Base-by-base conservation (phyloP, 495 filamentous ascomycete species). In the Geopyxis carbonaria region DNA sequence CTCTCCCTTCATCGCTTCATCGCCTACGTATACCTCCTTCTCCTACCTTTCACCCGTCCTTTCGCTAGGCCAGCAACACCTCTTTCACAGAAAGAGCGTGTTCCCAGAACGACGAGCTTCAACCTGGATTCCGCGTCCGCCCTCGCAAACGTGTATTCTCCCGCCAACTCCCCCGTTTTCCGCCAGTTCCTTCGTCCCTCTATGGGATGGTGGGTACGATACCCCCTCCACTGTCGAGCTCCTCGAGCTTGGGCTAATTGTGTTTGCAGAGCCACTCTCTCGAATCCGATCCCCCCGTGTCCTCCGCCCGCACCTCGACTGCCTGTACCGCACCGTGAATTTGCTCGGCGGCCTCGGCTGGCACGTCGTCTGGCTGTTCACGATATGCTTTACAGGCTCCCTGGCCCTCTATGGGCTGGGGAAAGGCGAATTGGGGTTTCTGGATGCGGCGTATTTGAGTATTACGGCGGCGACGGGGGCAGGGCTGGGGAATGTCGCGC, bases 381-480 rank as follows among this genome's bases (percentile, higher is more conserved):
- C 59, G 3, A 68, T 72, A 16, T 72, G 65, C 28, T 48, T 87
- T n/a, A 38, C 79, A 24, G 61, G 66, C 19, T 80, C 77, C 25
- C 41, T 78, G 31, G 67, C 91, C 32, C 85, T 91, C 58, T 89
- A 39, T 73, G 68, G 67, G 67, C 28, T 68, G 71, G 2, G 76
- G 78, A 73, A 75, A 13, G 56, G 61, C 30, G 55, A 62, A 25
- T 68, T 92, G 44, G 63, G 64, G 34, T 92, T 82, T 59, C 67
- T 69, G 5, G 79, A 92, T 54, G 68, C 74, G 9, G 60, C 92
- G 8, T 93, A 87, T 51, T 56, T 91, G 25, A 69, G 71, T 31
- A 71, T 79, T 29, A 79, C 72, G 45, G 81, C 83, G 18, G 87
- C 89, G 71, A 86, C 81, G 11, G 66, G 75, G 36, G 77, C 84